Conservation (phyloP, 495 filamentous ascomycete species). For the Parmelia sp. region DNA sequence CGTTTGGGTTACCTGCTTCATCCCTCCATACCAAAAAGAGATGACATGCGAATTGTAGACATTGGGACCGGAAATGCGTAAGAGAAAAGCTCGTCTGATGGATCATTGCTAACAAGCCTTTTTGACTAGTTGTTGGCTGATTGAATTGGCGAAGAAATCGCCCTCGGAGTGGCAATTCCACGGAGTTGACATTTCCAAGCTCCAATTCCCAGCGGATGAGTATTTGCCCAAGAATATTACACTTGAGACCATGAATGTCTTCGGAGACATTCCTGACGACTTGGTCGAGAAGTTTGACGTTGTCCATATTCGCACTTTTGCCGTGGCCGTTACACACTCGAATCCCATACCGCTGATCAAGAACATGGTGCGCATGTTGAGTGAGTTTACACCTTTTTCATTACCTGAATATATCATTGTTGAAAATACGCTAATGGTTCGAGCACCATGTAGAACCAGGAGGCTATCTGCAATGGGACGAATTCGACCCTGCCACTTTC, state of each 20-base stretch:
- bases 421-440: background rate
- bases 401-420: background rate
- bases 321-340: conserved; percentile 18
- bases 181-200: conserved; percentile 17
- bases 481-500: background rate
- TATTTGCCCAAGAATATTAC: conserved; percentile 24
- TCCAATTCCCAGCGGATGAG: conserved; percentile 16
- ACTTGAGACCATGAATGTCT: conserved; percentile 17
- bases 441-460: conserved; percentile 7
- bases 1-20: background rate
- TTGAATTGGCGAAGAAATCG: background rate
- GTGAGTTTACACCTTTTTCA: background rate
- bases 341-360: conserved; percentile 18
- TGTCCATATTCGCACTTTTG: conserved; percentile 23
- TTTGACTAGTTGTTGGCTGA: background rate
- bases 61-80: background rate
- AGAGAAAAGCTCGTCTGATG: background rate
- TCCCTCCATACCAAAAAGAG: background rate
- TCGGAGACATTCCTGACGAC: conserved; percentile 16
- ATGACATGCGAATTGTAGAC: background rate
- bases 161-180: background rate
- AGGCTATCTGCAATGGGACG: conserved; percentile 14
- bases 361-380: conserved; percentile 20
- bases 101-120: background rate
- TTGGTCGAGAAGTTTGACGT: conserved; percentile 24